Percentiles rank a stretch among this genome's conserved stretches.
Evolutionary conservation across 805 yeast genomes (phyloP).

Genomic region (Cyberlindnera suaveolens): DNA sequence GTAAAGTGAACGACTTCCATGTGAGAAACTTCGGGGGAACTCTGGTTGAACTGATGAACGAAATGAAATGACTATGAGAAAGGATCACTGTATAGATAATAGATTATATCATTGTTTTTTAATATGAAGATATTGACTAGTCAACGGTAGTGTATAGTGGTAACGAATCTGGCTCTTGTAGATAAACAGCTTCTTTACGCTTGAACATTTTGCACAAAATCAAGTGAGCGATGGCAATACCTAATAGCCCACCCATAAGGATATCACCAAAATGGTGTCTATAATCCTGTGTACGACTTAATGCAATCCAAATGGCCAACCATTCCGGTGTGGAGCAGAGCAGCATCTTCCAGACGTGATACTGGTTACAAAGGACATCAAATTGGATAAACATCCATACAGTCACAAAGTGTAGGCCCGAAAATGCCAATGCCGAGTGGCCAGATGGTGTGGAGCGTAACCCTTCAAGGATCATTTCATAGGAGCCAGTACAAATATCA

Average conservation of each 20-base stretch:
- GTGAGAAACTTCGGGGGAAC: slow-evolving; percentile 16
- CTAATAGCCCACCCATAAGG: slow-evolving; percentile 64
- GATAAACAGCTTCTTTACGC: slow-evolving; percentile 15
- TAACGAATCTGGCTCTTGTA: slow-evolving; percentile 8
- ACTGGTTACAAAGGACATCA: slow-evolving; percentile 23
- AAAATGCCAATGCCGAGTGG: slow-evolving; percentile 63
- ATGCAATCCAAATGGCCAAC: slow-evolving; percentile 72
- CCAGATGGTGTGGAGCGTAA: slow-evolving; percentile 79
- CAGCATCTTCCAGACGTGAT: slow-evolving; percentile 50
- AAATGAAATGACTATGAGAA: not conserved
- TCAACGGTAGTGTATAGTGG: slow-evolving; percentile 12
- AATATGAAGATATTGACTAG: not conserved
- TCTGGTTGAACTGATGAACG: slow-evolving; percentile 5
- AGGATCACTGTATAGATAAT: not conserved
- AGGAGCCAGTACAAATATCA: slow-evolving; percentile 54
- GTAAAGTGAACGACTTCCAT: slow-evolving; percentile 21
- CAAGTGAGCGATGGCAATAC: slow-evolving; percentile 27
- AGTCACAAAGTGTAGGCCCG: slow-evolving; percentile 55
- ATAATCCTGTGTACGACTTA: slow-evolving; percentile 83
- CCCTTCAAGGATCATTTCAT: slow-evolving; percentile 49
- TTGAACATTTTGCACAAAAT: slow-evolving; percentile 16
- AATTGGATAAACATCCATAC: slow-evolving; percentile 44
- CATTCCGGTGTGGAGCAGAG: slow-evolving; percentile 47
- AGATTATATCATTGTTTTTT: too few species aligned
- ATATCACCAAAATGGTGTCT: slow-evolving; percentile 89